Base-by-base conservation (phyloP, 1,139 yeast genomes). In the Geotrichum fermentans region DNA sequence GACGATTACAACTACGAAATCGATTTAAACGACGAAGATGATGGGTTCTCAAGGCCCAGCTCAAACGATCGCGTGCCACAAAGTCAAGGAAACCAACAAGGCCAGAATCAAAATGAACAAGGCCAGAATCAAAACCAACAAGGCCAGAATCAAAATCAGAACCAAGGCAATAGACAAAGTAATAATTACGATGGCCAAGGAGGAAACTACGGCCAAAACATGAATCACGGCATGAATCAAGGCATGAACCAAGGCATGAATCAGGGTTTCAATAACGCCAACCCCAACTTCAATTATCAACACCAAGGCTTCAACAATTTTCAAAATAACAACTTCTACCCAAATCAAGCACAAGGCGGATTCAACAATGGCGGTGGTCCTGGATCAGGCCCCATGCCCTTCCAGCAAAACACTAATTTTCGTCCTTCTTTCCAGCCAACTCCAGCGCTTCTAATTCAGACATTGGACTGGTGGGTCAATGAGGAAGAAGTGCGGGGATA, bases 401-500 rank as follows among this genome's bases (percentile, higher is more conserved):
- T 18, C n/a, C 10, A 20, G 5, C n/a, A n/a, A n/a, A 30, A 18
- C 41, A 50, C 29, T 24, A 48, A 45, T 18, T 48, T 48, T 22
- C 13, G 47, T 2, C 51, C 36, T 6, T 43, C 53, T 2, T 38
- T 20, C n/a, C 43, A 16, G 17, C 54, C 62, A 3, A 52, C 62
- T 1, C 36, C 55, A 2, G 61, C 63, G 5, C 47, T 62, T 28
- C 34, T 52, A 20, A 54, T 62, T 28, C 47, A 53, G 21, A 61
- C 62, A 17, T 50, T 64, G 22, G 61, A 62, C 40, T 64, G 68
- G 68, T 63, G 65, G 66, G 58, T 59, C 5, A 58, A 56, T 11
- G 68, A 64, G 45, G 68, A 64, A 42, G 65, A 63, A n/a, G 61
- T 64, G 10, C 56, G 68, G 11, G 64, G 62, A 2, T 62, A 63